Evolutionary conservation across 2,329 filamentous ascomycete genomes (phyloP), one percentile per base, ranked within the genome.

Genomic region (Coniochaeta ligniaria): DNA sequence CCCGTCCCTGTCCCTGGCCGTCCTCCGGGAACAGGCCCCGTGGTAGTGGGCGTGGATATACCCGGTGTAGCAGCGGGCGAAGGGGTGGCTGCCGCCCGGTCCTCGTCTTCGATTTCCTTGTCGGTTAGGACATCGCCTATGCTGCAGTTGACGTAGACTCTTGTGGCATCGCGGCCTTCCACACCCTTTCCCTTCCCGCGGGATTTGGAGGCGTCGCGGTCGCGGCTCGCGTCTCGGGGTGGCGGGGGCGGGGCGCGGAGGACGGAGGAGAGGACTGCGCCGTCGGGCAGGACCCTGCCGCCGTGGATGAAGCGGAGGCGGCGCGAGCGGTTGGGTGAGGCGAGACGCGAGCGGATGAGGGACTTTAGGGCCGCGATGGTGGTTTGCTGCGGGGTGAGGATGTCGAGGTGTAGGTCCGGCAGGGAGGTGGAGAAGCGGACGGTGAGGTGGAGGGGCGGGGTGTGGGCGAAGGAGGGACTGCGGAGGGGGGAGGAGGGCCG

Each of bases 81-180:
- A 0, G 70, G 57, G 7, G 60, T 62, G 22, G 74, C 69, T 45
- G 80, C 80, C 72, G 90, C 87, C 3, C 77, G 76, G 1, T 78
- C 80, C 61, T 76, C 73, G 16, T 80, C 81, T 1, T 80, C 81
- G 24, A 98, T 83, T 61, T 96, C 92, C 0, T 79, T 70, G 14
- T 83, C 71, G 0, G 88, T 83, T 14, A 98, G 82, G 28, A 83
- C 79, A 72, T 91, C 87, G 60, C 92, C 92, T 61, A 98, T 90
- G 64, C 91, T 94, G 80, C 94, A 98, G 78, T 96, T 96, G 63
- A 98, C 88, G 73, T 96, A 97, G 68, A 96, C 84, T 52, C 89
- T 83, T 35, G 76, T 72, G 16, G 72, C 69, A 9, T 73, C 73
- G 8, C 79, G 77, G 33, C 80, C 79, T 35, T 80, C 81, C 6